phyloP scores from a whole-genome alignment of 176 grass and related monocot species.

The Carex myosuroides region DNA sequence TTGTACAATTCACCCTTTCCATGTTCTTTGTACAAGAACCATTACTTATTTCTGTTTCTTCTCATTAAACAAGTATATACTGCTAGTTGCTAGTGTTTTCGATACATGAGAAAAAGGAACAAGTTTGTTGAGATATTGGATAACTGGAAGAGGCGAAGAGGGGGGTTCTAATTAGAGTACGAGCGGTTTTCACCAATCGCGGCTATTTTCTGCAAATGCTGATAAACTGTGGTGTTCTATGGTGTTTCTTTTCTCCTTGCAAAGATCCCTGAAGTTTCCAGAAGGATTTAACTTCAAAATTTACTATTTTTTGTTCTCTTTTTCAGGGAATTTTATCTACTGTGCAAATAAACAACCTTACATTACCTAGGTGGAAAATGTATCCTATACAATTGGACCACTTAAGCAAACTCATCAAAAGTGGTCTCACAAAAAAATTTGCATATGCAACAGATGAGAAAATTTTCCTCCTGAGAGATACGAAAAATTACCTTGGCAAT shows the following conservation, averaged over 20 bases:
- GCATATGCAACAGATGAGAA: conserved; percentile 29
- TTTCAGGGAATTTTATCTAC: conserved; percentile 85
- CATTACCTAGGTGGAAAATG: conserved; percentile 64
- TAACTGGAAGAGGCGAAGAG: neutral
- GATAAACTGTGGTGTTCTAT: neutral
- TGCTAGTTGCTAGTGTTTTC: neutral
- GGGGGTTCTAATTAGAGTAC: neutral
- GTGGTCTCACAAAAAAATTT: conserved; percentile 37
- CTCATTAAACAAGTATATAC: neutral
- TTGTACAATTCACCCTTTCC: neutral
- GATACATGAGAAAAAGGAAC: neutral
- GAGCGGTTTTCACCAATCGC: neutral
- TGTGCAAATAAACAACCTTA: conserved; percentile 50
- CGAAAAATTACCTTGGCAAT: conserved; percentile 21
- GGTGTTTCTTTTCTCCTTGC: neutral
- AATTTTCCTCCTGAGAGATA: conserved; percentile 9
- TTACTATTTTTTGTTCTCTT: neutral
- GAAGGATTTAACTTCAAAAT: neutral
- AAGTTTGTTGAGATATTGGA: neutral
- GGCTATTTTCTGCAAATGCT: neutral
- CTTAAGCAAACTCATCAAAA: conserved; percentile 37
- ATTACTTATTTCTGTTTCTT: neutral
- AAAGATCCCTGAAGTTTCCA: neutral
- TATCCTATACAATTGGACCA: conserved; percentile 49
- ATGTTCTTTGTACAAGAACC: neutral